phyloP scores from a whole-genome alignment of 2,329 filamentous ascomycete species.

The Colletotrichum endophyticum region DNA sequence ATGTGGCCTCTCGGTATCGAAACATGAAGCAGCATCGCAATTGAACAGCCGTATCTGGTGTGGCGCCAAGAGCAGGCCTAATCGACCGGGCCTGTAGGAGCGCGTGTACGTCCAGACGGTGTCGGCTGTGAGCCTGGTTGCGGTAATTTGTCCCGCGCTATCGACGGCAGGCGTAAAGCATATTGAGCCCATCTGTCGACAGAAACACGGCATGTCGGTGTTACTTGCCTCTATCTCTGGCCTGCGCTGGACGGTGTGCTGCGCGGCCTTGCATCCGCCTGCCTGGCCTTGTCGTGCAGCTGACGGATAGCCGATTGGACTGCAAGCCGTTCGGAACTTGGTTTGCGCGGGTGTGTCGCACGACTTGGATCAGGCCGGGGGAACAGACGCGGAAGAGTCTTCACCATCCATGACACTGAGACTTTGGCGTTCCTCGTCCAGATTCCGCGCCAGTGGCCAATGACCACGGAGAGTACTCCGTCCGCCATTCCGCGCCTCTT shows the following conservation, averaged over 20 bases:
- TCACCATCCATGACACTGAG: background rate
- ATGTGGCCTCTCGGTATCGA: conserved; percentile 2
- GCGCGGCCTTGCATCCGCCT: background rate
- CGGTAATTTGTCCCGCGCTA: conserved; percentile 21
- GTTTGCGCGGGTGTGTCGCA: conserved; percentile 5
- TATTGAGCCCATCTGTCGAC: background rate
- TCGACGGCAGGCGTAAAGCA: conserved; percentile 12
- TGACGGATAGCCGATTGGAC: background rate
- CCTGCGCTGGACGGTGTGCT: background rate
- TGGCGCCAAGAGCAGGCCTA: conserved; percentile 8
- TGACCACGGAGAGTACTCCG: background rate
- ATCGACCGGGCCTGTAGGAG: background rate
- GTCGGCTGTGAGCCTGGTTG: conserved; percentile 17
- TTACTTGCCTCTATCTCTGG: background rate
- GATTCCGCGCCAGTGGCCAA: background rate
- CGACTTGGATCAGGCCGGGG: conserved; percentile 5
- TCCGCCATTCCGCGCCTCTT: background rate
- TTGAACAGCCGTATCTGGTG: conserved; percentile 7
- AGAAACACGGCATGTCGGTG: background rate
- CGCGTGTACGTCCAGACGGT: conserved; percentile 3
- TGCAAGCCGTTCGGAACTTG: background rate
- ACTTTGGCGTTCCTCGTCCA: background rate
- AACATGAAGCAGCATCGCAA: background rate
- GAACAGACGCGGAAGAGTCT: background rate
- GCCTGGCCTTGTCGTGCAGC: background rate